A percentile compares a stretch with the other conserved stretches of the same genome.
Conservation (phyloP, 129 eudicot species). For the Ambrosia trifida region DNA sequence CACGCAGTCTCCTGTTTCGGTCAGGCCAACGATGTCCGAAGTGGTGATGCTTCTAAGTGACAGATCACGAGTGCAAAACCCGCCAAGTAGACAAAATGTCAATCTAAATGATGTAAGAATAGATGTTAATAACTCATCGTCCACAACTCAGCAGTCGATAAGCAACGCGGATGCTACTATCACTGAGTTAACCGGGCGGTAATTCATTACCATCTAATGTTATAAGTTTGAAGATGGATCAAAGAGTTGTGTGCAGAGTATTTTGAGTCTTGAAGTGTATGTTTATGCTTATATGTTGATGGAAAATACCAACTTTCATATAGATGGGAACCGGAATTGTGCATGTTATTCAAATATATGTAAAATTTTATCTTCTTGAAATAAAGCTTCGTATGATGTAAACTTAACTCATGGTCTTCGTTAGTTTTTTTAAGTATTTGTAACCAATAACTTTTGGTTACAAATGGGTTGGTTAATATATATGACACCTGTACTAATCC, state of each 20-base stretch:
- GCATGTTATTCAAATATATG: not conserved
- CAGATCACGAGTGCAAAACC: slow-evolving; percentile 35
- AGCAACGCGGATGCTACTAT: slow-evolving; percentile 40
- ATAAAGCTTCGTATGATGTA: not conserved
- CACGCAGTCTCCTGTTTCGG: slow-evolving; percentile 64
- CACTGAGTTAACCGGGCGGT: slow-evolving; percentile 45
- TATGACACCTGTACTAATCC: no score
- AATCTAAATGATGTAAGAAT: slow-evolving; percentile 33
- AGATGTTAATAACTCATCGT: slow-evolving; percentile 24
- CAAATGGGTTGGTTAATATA: no score
- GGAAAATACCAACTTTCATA: not conserved
- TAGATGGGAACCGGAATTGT: not conserved
- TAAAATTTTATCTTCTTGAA: not conserved
- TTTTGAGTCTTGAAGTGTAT: slow-evolving; percentile 6
- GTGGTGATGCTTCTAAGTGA: slow-evolving; percentile 64
- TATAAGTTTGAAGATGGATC: not conserved
- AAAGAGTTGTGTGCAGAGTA: not conserved
- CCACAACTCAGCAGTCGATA: slow-evolving; percentile 23
- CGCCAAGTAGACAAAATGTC: slow-evolving; percentile 44
- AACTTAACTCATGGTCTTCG: no score
- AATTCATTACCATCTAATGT: not conserved
- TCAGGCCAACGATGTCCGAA: slow-evolving; percentile 80
- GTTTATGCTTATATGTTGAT: not conserved
- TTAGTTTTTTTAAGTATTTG: no score
- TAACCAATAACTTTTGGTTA: no score